A percentile compares a stretch with the other conserved stretches of the same genome.
Evolutionary conservation across 163 green algal genomes (phyloP).

Genomic region (Trebouxia gelatinosa): DNA sequence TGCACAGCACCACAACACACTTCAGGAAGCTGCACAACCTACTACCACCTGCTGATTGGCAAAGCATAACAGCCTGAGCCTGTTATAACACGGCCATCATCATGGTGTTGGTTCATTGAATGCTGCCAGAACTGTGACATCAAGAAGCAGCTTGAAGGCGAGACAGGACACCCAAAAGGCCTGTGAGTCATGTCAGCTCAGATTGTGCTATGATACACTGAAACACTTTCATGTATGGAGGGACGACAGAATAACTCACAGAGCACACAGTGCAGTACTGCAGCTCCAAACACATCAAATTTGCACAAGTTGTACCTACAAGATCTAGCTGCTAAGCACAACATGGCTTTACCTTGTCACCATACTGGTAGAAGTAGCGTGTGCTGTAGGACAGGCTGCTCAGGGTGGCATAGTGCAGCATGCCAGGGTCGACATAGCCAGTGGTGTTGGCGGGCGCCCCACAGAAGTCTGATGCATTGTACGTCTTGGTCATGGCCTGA

Average conservation of each 20-base stretch:
- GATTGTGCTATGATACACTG: not conserved
- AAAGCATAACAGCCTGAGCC: too few species aligned
- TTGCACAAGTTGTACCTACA: too few species aligned
- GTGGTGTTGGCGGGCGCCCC: slow-evolving; percentile 28
- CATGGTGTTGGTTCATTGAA: not conserved
- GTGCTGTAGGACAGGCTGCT: slow-evolving; percentile 4
- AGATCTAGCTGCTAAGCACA: too few species aligned
- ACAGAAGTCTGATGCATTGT: slow-evolving; percentile 61
- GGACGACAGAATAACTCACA: not conserved
- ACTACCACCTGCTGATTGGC: not conserved
- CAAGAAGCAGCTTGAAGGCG: not conserved
- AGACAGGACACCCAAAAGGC: not conserved
- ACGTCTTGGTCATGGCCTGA: too few species aligned
- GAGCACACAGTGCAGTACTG: too few species aligned
- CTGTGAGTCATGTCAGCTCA: not conserved
- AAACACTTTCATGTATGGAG: not conserved
- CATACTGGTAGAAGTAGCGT: slow-evolving; percentile 26
- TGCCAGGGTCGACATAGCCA: not conserved
- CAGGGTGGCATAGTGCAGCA: not conserved
- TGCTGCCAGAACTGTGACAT: not conserved
- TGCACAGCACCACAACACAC: not conserved
- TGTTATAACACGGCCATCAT: too few species aligned
- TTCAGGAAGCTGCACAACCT: not conserved
- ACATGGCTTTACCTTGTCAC: slow-evolving; percentile 5
- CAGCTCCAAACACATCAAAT: too few species aligned